Evolutionary conservation across 78 protist genomes (phyloP).

Genomic region (Tieghemostelium lacteum): DNA sequence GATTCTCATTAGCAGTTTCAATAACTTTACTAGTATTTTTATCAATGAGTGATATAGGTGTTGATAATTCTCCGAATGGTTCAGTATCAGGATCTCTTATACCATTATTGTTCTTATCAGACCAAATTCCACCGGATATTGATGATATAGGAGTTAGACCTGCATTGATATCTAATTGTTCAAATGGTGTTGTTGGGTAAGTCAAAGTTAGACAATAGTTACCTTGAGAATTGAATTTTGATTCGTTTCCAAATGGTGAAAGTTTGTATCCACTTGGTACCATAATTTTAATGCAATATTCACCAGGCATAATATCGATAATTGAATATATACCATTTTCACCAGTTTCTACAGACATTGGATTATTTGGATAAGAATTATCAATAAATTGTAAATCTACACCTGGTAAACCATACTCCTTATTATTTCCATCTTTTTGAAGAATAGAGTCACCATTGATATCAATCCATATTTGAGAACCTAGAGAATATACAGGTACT

Average conservation of each 20-base stretch:
- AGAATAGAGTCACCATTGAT: conserved; percentile 12
- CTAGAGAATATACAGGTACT: neutral
- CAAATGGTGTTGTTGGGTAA: neutral
- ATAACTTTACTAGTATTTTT: neutral
- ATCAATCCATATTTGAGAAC: conserved; percentile 6
- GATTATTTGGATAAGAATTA: too few relatives aligned
- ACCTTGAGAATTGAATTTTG: neutral
- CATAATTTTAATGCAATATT: neutral
- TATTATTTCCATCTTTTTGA: too few relatives aligned
- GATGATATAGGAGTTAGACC: neutral
- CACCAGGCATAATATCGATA: conserved; percentile 7
- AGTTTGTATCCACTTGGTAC: neutral
- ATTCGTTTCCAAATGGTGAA: neutral
- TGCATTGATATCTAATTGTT: neutral
- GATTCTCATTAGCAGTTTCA: neutral
- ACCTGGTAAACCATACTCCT: too few relatives aligned
- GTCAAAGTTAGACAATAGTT: neutral
- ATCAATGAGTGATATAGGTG: neutral
- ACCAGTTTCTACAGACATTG: conserved; percentile 9
- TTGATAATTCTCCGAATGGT: neutral
- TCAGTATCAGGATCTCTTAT: neutral
- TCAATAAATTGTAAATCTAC: too few relatives aligned
- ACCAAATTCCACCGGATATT: conserved; percentile 1
- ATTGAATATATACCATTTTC: conserved; percentile 4
- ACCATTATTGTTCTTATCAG: conserved; percentile 5